phyloP scores from a whole-genome alignment of 2,329 filamentous ascomycete species.

The Rutstroemia sp. region DNA sequence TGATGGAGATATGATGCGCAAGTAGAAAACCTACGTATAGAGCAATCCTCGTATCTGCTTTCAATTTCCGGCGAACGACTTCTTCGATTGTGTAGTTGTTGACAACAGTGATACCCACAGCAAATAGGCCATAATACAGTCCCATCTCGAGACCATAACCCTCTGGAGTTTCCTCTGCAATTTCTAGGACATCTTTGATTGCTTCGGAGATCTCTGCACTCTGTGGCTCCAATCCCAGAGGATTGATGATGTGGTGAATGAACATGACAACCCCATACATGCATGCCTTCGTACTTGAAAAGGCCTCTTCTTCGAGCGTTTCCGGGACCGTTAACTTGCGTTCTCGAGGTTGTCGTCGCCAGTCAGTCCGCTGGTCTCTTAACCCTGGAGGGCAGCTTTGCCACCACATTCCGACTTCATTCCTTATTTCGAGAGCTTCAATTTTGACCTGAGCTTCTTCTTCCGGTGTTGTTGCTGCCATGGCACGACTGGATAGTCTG shows the following conservation, averaged over 20 bases:
- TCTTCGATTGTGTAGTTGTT: constrained; percentile 24
- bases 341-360: constrained; percentile 21
- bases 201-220: constrained; percentile 20
- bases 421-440: constrained; percentile 14
- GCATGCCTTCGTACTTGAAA: constrained; percentile 26
- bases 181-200: constrained; percentile 23
- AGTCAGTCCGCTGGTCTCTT: constrained; percentile 24
- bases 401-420: constrained; percentile 25
- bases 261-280: constrained; percentile 25
- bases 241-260: constrained; percentile 25
- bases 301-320: constrained; percentile 26
- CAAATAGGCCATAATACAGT: constrained; percentile 27
- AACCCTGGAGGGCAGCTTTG: constrained; percentile 17
- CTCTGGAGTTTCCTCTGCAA: constrained; percentile 25
- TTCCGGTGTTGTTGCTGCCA: constrained; percentile 14
- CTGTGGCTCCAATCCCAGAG: constrained; percentile 16
- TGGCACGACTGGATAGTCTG: constrained; percentile 23
- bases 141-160: constrained; percentile 29
- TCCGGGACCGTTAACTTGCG: constrained; percentile 24
- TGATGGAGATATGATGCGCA: constrained; percentile 1
- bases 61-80: constrained; percentile 23
- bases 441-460: constrained; percentile 15
- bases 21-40: constrained; percentile 23
- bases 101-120: constrained; percentile 24
- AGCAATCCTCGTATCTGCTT: constrained; percentile 21